These are phyloP conservation scores for Neofusicoccum umdonicola DNA, from an alignment of 2,329 filamentous ascomycete genomes.

Conservation along the genomic window DNA sequence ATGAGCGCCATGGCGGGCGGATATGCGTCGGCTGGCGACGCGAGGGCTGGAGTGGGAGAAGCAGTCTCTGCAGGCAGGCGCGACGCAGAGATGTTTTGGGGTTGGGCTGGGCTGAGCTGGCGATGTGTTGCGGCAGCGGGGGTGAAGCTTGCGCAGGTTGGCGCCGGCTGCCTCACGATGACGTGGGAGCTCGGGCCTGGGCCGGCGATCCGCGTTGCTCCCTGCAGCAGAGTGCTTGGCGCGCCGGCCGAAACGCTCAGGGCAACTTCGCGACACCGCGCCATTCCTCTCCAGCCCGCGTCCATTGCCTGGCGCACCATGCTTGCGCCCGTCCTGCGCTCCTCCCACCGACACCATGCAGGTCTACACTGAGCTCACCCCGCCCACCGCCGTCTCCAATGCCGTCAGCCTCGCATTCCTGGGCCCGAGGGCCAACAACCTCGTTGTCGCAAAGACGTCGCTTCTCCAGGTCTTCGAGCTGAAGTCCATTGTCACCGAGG, in stretches of 20 bases:
- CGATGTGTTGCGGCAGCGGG: background rate
- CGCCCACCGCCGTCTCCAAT: slow-evolving; percentile 91
- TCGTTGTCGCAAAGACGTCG: slow-evolving; percentile 89
- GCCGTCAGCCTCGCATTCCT: slow-evolving; percentile 77
- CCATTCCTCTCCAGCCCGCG: background rate
- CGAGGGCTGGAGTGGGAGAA: background rate
- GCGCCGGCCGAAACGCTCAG: background rate
- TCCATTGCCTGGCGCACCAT: slow-evolving; percentile 12
- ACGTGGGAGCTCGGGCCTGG: slow-evolving; percentile 7
- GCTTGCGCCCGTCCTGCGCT: background rate
- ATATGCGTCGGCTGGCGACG: background rate
- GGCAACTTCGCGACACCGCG: slow-evolving; percentile 10
- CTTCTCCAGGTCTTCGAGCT: slow-evolving; percentile 86
- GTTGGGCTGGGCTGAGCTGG: background rate
- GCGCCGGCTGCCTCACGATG: background rate
- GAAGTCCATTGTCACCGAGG: slow-evolving; percentile 64
- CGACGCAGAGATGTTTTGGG: background rate
- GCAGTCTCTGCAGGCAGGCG: background rate
- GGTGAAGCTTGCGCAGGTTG: slow-evolving; percentile 5
- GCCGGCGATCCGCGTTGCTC: background rate
- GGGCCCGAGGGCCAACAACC: slow-evolving; percentile 72
- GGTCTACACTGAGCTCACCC: slow-evolving; percentile 93
- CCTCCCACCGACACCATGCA: slow-evolving; percentile 63
- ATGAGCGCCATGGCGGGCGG: slow-evolving; percentile 62
- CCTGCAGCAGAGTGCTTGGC: slow-evolving; percentile 1